A percentile compares a stretch with the other conserved stretches of the same genome.
phyloP scores from a whole-genome alignment of 2,329 filamentous ascomycete species.

The Fusarium fujikuroi region DNA sequence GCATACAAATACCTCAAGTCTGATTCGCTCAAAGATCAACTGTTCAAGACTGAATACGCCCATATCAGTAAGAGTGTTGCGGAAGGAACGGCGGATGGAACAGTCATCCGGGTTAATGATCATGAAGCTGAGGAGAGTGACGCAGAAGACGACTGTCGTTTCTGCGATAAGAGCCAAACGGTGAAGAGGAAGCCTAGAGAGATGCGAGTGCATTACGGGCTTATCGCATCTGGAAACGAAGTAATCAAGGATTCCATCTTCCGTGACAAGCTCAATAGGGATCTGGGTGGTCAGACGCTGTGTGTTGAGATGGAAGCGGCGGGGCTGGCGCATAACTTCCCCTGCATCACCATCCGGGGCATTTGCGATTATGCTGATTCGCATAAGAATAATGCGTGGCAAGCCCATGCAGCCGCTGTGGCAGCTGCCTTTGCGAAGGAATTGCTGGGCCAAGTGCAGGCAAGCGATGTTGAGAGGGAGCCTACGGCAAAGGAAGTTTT shows the following conservation, averaged over 20 bases:
- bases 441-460: not conserved
- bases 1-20: not conserved
- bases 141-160: not conserved
- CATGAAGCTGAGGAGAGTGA: not conserved
- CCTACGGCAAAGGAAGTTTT: accelerated
- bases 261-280: not conserved
- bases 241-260: not conserved
- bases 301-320: not conserved
- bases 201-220: not conserved
- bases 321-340: not conserved
- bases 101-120: not conserved
- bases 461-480: not conserved
- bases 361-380: not conserved
- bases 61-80: not conserved
- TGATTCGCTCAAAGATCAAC: not conserved
- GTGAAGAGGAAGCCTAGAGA: not conserved
- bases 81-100: accelerated
- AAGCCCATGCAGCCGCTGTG: not conserved
- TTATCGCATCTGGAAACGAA: not conserved
- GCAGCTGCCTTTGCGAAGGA: not conserved
- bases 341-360: not conserved
- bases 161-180: not conserved
- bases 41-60: accelerated
- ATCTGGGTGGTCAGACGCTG: not conserved
- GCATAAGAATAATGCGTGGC: not conserved